Evolutionary conservation across 106 monocot genomes (phyloP).

Genomic region (Acorus gramineus): DNA sequence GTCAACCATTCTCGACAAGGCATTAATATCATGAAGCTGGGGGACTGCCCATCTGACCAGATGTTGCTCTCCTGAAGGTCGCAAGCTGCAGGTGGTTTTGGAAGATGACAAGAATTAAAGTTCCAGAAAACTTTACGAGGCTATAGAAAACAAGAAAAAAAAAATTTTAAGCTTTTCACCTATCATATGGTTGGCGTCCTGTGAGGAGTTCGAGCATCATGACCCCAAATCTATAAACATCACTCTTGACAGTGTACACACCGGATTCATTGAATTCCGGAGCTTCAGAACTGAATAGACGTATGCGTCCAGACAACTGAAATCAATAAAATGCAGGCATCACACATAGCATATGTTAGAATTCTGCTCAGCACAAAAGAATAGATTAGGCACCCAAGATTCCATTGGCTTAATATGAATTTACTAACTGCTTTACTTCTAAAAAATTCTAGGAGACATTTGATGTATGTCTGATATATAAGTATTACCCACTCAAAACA

Average conservation of each 20-base stretch:
- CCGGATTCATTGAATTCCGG: conserved; percentile 84
- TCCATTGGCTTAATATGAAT: too few relatives aligned
- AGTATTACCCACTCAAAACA: too few relatives aligned
- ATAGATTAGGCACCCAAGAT: too few relatives aligned
- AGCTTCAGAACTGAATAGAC: conserved; percentile 71
- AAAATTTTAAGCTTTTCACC: conserved; percentile 24
- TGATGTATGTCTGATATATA: too few relatives aligned
- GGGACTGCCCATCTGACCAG: conserved; percentile 90
- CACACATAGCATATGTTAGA: too few relatives aligned
- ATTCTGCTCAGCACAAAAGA: too few relatives aligned
- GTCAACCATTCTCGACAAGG: conserved; percentile 80
- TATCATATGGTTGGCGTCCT: conserved; percentile 86
- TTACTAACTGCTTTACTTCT: too few relatives aligned
- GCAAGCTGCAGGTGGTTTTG: conserved; percentile 37
- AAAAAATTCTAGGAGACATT: too few relatives aligned
- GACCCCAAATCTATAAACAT: conserved; percentile 98
- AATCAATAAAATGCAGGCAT: background rate
- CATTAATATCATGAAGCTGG: conserved; percentile 82
- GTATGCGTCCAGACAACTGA: conserved; percentile 75
- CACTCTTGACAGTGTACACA: conserved; percentile 50
- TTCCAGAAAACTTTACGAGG: background rate
- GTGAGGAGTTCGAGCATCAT: conserved; percentile 97
- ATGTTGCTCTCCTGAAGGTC: conserved; percentile 70
- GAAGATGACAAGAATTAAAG: too few relatives aligned
- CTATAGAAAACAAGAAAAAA: background rate